Conservation (phyloP, 2,329 filamentous ascomycete genomes). For the Trichophyton rubrum region DNA sequence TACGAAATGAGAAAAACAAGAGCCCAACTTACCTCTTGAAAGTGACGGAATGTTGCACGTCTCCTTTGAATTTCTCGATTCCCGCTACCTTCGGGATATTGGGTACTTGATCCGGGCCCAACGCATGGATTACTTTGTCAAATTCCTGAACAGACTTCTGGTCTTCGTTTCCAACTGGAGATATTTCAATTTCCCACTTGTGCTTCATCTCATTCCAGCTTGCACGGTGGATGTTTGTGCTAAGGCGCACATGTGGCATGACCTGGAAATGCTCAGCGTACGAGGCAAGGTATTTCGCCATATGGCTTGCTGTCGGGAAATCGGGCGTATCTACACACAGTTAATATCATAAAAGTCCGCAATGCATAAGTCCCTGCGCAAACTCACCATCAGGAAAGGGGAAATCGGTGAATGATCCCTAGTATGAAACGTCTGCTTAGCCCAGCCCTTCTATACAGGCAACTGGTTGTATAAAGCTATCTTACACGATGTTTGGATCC, state of each 20-base stretch:
- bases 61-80: constrained; percentile 12
- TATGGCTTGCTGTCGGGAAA: constrained; percentile 7
- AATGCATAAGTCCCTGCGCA: background rate
- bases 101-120: constrained; percentile 17
- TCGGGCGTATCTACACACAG: constrained; percentile 6
- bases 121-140: constrained; percentile 26
- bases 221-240: constrained; percentile 9
- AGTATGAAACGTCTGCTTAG: background rate
- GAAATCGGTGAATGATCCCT: background rate
- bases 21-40: background rate
- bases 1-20: too few species aligned
- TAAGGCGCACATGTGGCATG: constrained; percentile 8
- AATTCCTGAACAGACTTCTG: constrained; percentile 12
- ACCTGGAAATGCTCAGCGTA: constrained; percentile 12
- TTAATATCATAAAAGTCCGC: background rate
- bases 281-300: constrained; percentile 13
- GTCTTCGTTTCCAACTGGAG: background rate
- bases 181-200: constrained; percentile 13
- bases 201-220: constrained; percentile 7
- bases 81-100: constrained; percentile 14
- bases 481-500: background rate
- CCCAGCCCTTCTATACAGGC: background rate
- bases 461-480: background rate
- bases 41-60: background rate
- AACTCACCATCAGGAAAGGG: background rate